phyloP scores from a whole-genome alignment of 306 rosid genomes.

The Abrus pulchellus region DNA sequence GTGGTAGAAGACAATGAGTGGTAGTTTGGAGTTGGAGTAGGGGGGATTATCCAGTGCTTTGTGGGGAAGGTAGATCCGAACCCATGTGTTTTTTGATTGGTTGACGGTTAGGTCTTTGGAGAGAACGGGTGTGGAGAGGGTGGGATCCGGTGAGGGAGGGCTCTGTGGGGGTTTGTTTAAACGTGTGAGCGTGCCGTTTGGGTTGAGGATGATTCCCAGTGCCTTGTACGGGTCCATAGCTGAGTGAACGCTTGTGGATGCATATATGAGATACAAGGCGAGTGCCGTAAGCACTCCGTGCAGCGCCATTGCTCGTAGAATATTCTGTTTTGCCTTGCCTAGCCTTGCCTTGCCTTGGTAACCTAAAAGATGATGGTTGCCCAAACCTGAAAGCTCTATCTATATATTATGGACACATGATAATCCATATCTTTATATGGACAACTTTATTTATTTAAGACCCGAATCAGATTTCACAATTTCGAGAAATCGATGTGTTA shows the following conservation, averaged over 20 bases:
- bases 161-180: constrained; percentile 30
- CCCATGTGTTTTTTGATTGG: constrained; percentile 57
- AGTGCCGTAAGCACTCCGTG: neutral
- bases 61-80: constrained; percentile 59
- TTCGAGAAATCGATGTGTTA: too few species aligned
- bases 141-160: constrained; percentile 57
- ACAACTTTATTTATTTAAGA: too few species aligned
- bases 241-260: constrained; percentile 11
- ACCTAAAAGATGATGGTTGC: too few species aligned
- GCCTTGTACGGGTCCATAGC: constrained; percentile 56
- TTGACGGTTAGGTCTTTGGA: constrained; percentile 60
- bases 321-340: neutral
- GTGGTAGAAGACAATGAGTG: constrained; percentile 60
- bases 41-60: constrained; percentile 27
- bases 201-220: constrained; percentile 54
- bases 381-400: too few species aligned
- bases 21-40: constrained; percentile 34
- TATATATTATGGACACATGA: too few species aligned
- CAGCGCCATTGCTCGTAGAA: neutral
- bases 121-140: constrained; percentile 43
- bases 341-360: too few species aligned
- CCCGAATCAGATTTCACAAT: too few species aligned
- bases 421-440: too few species aligned
- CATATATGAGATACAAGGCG: neutral
- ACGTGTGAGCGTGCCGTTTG: constrained; percentile 63